A percentile compares a stretch with the other conserved stretches of the same genome.
phyloP scores from a whole-genome alignment of 257 asterid genomes.

The Galeopsis tetrahit region DNA sequence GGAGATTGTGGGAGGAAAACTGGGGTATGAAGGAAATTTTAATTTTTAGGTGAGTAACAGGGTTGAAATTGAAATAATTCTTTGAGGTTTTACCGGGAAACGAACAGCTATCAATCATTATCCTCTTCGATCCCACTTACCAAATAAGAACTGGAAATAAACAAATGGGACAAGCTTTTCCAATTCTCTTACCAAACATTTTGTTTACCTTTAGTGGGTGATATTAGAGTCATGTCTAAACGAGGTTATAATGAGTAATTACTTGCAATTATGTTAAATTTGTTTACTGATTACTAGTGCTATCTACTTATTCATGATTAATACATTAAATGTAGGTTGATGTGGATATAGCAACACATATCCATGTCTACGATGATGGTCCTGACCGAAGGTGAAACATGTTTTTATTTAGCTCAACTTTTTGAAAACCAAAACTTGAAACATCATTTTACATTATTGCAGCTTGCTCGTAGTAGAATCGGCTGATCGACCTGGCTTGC shows the following conservation, averaged over 20 bases:
- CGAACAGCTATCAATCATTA: too few relatives aligned
- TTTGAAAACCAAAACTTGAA: slow-evolving; percentile 11
- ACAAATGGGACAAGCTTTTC: background rate
- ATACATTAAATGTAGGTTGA: slow-evolving; percentile 58
- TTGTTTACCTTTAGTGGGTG: background rate
- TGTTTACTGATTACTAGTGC: background rate
- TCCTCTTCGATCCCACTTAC: background rate
- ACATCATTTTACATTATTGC: slow-evolving; percentile 38
- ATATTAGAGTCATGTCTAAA: background rate
- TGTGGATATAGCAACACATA: slow-evolving; percentile 70
- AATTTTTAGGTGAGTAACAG: background rate
- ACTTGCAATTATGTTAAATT: background rate
- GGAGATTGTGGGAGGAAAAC: background rate
- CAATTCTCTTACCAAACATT: slow-evolving; percentile 1
- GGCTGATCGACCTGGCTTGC: slow-evolving; percentile 90
- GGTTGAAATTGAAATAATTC: background rate
- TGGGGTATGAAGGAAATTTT: background rate
- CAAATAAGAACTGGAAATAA: background rate
- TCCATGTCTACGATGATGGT: slow-evolving; percentile 64
- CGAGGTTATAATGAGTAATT: background rate
- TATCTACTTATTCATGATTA: slow-evolving; percentile 28
- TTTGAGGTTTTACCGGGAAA: background rate
- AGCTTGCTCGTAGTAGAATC: slow-evolving; percentile 87
- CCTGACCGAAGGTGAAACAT: slow-evolving; percentile 65
- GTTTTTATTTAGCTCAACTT: background rate